phyloP scores from a whole-genome alignment of 139 green algal species.

The Deuterostichococcus epilithicus region DNA sequence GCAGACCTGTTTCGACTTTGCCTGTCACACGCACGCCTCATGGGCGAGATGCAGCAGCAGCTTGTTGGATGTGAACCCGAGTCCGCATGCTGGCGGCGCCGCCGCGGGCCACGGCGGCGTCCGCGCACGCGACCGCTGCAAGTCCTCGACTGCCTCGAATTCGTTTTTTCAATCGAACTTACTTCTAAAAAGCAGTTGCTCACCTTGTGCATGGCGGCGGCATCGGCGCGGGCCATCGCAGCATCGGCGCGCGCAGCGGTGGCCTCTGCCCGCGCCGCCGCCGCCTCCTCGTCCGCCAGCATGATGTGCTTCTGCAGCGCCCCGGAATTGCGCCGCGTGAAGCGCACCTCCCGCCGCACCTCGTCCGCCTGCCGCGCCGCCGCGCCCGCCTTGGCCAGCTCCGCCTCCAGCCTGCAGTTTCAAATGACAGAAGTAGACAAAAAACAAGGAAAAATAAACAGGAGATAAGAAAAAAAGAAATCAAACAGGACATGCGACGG shows the following conservation, averaged over 20 bases:
- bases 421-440: too few relatives aligned
- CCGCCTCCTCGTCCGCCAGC: background rate
- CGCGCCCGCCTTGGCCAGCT: background rate
- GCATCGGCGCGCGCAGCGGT: background rate
- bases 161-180: background rate
- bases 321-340: background rate
- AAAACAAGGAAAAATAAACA: too few relatives aligned
- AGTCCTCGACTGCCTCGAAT: too few relatives aligned
- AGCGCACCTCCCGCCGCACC: slow-evolving; percentile 1
- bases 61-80: too few relatives aligned
- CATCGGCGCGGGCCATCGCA: background rate
- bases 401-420: background rate
- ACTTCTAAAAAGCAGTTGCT: background rate
- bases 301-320: slow-evolving; percentile 2
- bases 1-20: too few relatives aligned
- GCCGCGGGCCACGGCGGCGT: too few relatives aligned
- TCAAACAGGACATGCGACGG: too few relatives aligned
- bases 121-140: too few relatives aligned
- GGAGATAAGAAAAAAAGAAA: too few relatives aligned
- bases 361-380: background rate
- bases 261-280: background rate
- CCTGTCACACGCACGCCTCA: too few relatives aligned
- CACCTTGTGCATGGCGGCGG: background rate
- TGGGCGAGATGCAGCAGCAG: too few relatives aligned
- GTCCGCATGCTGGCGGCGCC: too few relatives aligned